Percentiles rank a stretch among this genome's conserved stretches.
Conservation (phyloP, 768 basidiomycete genomes). For the Russula griseocarnosa region DNA sequence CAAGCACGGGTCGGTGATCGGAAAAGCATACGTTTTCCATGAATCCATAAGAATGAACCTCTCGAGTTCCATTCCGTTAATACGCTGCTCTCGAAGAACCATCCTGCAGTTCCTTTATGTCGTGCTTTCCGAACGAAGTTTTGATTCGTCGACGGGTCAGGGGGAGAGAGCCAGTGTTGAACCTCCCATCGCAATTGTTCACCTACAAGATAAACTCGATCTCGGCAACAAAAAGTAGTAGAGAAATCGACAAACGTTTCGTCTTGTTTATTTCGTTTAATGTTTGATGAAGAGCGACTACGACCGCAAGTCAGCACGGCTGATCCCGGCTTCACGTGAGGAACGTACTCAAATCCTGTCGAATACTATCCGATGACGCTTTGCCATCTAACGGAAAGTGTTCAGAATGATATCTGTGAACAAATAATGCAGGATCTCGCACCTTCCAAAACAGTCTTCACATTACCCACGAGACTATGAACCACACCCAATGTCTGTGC, state of each 20-base stretch:
- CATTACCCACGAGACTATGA: not conserved
- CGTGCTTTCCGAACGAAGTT: not conserved
- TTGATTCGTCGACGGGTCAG: constrained; percentile 11
- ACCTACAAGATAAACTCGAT: not conserved
- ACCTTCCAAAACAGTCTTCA: not conserved
- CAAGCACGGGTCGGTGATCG: too few relatives aligned
- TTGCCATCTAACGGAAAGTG: not conserved
- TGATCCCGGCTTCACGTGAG: too few relatives aligned
- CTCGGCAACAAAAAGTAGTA: not conserved
- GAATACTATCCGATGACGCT: not conserved
- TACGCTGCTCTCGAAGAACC: constrained; percentile 2
- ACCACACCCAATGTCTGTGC: constrained; percentile 1
- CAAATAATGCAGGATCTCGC: not conserved
- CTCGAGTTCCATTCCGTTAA: constrained; percentile 7
- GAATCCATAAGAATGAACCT: constrained; percentile 9
- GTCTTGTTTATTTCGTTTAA: constrained; percentile 1
- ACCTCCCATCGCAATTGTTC: not conserved
- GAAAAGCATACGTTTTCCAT: constrained; percentile 9
- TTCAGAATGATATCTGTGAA: not conserved
- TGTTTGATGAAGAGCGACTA: not conserved
- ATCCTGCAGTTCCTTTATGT: not conserved
- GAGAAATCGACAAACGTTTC: constrained; percentile 1
- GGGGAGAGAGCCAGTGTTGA: constrained; percentile 2
- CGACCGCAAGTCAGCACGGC: not conserved
- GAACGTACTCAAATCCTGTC: not conserved